phyloP scores from a whole-genome alignment of 257 asterid species.

The Lycium ferocissimum region DNA sequence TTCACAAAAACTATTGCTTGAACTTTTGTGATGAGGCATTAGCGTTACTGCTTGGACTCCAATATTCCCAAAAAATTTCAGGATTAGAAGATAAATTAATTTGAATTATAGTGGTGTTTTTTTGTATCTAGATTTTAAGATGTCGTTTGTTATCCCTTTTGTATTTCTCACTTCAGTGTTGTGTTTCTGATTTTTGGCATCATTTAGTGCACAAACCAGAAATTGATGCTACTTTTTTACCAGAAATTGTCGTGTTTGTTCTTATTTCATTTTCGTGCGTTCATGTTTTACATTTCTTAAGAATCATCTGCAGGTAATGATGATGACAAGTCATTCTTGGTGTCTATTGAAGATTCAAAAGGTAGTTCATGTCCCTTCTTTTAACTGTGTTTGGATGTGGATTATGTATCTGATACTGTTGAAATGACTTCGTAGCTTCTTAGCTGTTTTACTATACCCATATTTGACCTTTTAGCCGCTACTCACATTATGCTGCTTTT shows the following conservation, averaged over 20 bases:
- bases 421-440: neutral
- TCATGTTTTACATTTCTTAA: slow-evolving; percentile 20
- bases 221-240: neutral
- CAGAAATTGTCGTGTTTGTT: neutral
- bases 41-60: too few relatives aligned
- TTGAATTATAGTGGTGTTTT: neutral
- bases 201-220: neutral
- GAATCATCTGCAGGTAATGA: slow-evolving; percentile 66
- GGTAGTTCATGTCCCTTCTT: slow-evolving; percentile 50
- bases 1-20: too few relatives aligned
- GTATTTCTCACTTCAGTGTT: neutral
- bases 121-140: neutral
- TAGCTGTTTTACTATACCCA: neutral
- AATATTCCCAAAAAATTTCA: too few relatives aligned
- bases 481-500: slow-evolving; percentile 6
- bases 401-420: neutral
- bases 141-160: neutral
- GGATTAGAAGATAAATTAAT: neutral
- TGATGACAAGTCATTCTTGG: slow-evolving; percentile 69
- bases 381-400: neutral
- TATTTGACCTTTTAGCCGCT: neutral
- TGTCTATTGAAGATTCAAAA: slow-evolving; percentile 73
- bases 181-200: neutral
- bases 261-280: neutral
- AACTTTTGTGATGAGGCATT: too few relatives aligned